Evolutionary conservation across 2,329 filamentous ascomycete genomes (phyloP), one percentile per base, ranked within the genome.

Genomic region (Monosporascus sp.): DNA sequence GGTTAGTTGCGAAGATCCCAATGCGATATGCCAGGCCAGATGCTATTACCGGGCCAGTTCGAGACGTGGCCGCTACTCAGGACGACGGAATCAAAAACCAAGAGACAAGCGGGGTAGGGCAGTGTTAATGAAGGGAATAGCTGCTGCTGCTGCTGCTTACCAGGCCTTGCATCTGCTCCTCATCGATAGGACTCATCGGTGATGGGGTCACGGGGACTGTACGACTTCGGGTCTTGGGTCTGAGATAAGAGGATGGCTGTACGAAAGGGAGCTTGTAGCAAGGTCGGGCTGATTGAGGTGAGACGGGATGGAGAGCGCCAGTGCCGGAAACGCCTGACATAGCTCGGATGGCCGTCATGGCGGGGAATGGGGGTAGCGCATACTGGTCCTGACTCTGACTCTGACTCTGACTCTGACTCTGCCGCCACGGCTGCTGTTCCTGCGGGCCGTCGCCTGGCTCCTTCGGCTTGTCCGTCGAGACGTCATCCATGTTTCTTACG

Each of bases 111-210:
- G 48, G 50, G 50, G 48, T 14, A 2, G 31, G 31, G 9, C 11
- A 14, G 31, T 14, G 14, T 14, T 14, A 14, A 35, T 35, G 11
- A 48, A 27, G 47, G 51, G 54, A 41, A 45, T 44, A 39, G 41
- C 45, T 39, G 56, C 51, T 52, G 45, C 54, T 47, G 45, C 52
- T 57, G 57, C 24, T 46, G 75, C 87, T 76, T 76, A 91, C 88
- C 78, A 93, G 77, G 63, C 87, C 88, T 68, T 89, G 86, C 65
- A 86, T 79, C 74, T 92, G 88, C 67, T 92, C 88, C 74, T 79
- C 83, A 70, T 93, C 88, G 54, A 89, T 76, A 56, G 81, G 78
- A 64, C 78, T 85, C 70, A 80, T 72, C 57, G 77, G 74, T 55
- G 72, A 67, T 59, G 72, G 72, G 58, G 69, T 62, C 58, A 76